These are phyloP conservation scores for Multifurca ochricompacta DNA, from an alignment of 768 basidiomycete species.

Conservation along the genomic window DNA sequence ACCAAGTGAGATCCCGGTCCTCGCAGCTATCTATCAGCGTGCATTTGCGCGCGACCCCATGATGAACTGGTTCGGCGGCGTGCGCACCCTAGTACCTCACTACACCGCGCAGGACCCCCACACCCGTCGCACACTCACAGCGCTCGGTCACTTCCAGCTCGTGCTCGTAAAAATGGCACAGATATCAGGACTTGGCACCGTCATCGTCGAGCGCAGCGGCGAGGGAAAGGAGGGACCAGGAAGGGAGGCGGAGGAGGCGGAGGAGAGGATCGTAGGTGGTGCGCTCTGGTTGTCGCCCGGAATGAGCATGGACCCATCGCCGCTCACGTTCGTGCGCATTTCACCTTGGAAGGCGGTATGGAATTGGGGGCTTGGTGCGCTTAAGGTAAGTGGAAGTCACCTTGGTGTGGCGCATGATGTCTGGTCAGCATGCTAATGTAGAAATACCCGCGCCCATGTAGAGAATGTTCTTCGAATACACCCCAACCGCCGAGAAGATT, in stretches of 20 bases:
- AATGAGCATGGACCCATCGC: slow-evolving; percentile 8
- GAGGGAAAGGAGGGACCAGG: background rate
- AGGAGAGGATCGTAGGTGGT: slow-evolving; percentile 19
- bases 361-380: slow-evolving; percentile 17
- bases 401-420: no score
- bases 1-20: slow-evolving; percentile 11
- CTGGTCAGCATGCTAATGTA: no score
- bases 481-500: slow-evolving; percentile 12
- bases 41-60: slow-evolving; percentile 21
- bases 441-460: no score
- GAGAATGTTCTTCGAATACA: slow-evolving; percentile 7
- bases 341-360: slow-evolving; percentile 10
- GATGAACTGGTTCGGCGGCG: slow-evolving; percentile 23
- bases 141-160: slow-evolving; percentile 19
- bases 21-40: slow-evolving; percentile 16
- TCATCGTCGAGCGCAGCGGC: slow-evolving; percentile 2
- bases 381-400: slow-evolving; percentile 19
- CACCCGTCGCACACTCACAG: slow-evolving; percentile 1
- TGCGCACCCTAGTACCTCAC: background rate
- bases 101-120: background rate
- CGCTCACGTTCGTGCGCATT: slow-evolving; percentile 12
- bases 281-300: slow-evolving; percentile 22
- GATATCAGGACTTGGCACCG: slow-evolving; percentile 11
- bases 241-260: background rate
- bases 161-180: slow-evolving; percentile 12